A percentile compares a stretch with the other conserved stretches of the same genome.
Conservation (phyloP, 2,329 filamentous ascomycete genomes). For the Sphaerostilbella broomeana region DNA sequence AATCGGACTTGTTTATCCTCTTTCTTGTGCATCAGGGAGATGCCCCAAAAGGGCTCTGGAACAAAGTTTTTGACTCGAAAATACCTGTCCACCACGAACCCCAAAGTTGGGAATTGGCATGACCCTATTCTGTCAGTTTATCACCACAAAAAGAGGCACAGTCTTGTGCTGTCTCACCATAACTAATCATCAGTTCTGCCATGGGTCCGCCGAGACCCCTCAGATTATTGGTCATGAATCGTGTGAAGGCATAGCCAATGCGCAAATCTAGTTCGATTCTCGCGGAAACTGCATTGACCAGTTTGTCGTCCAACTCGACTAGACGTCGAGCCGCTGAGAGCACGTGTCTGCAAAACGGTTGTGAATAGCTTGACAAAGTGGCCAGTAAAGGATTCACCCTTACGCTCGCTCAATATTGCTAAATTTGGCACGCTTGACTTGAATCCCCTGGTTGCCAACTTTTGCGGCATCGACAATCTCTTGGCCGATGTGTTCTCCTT, state of each 20-base stretch:
- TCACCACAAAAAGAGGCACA: neutral
- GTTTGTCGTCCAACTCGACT: conserved; percentile 71
- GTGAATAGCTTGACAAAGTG: no score
- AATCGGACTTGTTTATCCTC: conserved; percentile 78
- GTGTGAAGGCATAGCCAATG: conserved; percentile 87
- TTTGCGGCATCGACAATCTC: conserved; percentile 80
- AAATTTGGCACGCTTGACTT: conserved; percentile 81
- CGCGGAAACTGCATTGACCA: conserved; percentile 80
- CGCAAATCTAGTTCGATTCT: conserved; percentile 89
- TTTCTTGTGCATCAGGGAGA: conserved; percentile 73
- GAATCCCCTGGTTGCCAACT: conserved; percentile 64
- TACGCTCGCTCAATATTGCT: conserved; percentile 92
- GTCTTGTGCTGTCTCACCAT: conserved; percentile 51
- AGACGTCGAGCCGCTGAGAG: conserved; percentile 74
- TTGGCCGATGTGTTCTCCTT: conserved; percentile 91
- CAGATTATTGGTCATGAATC: conserved; percentile 77
- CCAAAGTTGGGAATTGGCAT: conserved; percentile 93
- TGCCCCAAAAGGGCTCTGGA: conserved; percentile 86
- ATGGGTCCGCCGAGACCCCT: conserved; percentile 63
- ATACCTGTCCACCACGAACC: conserved; percentile 95
- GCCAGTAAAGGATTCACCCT: conserved; percentile 29
- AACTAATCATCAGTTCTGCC: conserved; percentile 64
- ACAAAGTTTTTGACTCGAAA: conserved; percentile 91
- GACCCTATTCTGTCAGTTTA: conserved; percentile 48
- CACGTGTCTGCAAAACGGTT: conserved; percentile 72